phyloP scores from a whole-genome alignment of 2,329 filamentous ascomycete species.

The Fusarium begoniae region DNA sequence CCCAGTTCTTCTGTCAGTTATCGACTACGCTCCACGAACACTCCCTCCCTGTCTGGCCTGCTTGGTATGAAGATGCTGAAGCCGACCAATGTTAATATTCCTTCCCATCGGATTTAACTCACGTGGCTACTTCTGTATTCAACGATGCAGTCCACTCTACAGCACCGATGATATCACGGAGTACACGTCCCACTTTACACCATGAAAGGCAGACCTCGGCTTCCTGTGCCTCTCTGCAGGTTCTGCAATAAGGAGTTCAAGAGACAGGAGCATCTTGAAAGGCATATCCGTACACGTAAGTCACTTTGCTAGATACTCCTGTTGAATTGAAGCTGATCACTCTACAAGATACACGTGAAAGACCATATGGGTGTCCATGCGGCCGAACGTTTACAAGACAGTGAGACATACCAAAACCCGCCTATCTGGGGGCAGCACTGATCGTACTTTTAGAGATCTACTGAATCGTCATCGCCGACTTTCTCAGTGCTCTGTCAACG shows the following conservation, averaged over 20 bases:
- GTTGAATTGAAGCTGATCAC: background rate
- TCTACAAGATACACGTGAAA: background rate
- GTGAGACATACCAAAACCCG: background rate
- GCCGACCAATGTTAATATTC: background rate
- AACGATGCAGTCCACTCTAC: background rate
- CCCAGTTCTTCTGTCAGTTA: background rate
- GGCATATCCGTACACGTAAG: background rate
- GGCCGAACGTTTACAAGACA: conserved; percentile 1
- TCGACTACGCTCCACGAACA: background rate
- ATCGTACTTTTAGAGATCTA: background rate
- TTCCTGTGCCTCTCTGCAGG: background rate
- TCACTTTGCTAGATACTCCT: rapidly evolving
- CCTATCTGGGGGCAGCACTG: background rate
- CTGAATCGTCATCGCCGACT: background rate
- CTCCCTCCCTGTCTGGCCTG: background rate
- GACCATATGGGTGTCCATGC: background rate
- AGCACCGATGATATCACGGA: background rate
- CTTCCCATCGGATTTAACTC: background rate
- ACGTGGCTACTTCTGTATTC: background rate
- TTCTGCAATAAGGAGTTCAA: background rate
- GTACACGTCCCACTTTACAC: background rate
- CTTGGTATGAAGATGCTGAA: background rate
- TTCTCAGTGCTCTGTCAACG: background rate
- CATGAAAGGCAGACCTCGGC: conserved; percentile 2
- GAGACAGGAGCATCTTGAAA: background rate